Evolutionary conservation across 2,329 filamentous ascomycete genomes (phyloP).

Genomic region (Nigrospora osmanthi): DNA sequence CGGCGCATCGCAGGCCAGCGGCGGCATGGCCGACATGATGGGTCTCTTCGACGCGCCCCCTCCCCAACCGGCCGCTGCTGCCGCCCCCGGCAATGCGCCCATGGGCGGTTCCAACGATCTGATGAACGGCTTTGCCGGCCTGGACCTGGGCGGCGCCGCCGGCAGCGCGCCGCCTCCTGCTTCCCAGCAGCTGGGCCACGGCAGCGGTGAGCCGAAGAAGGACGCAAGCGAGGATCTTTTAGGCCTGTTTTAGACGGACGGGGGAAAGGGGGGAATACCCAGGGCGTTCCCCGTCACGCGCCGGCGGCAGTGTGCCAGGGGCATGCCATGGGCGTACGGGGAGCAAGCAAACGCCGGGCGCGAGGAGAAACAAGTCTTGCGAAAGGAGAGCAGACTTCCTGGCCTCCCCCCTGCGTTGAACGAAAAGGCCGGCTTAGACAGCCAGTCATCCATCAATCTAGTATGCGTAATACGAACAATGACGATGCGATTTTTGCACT

Average conservation of each 20-base stretch:
- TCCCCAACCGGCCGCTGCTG: slow-evolving; percentile 36
- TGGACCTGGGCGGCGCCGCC: slow-evolving; percentile 65
- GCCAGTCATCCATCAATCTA: too few species aligned
- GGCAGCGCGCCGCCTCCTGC: slow-evolving; percentile 57
- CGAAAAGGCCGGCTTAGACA: too few species aligned
- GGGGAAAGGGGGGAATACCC: neutral
- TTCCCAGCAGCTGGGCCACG: slow-evolving; percentile 45
- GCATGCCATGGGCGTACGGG: too few species aligned
- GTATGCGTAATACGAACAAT: too few species aligned
- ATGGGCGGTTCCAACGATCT: slow-evolving; percentile 60
- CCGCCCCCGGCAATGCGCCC: slow-evolving; percentile 24
- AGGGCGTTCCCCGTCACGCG: neutral
- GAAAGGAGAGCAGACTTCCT: too few species aligned
- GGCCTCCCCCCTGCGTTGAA: too few species aligned
- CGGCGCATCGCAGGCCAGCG: slow-evolving; percentile 23
- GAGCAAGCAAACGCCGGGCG: too few species aligned
- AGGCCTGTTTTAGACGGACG: slow-evolving; percentile 38
- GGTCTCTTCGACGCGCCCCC: slow-evolving; percentile 63
- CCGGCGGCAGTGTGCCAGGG: neutral
- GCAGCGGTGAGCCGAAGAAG: slow-evolving; percentile 39
- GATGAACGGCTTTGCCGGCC: slow-evolving; percentile 77
- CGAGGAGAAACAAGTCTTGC: too few species aligned
- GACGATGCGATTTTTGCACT: too few species aligned
- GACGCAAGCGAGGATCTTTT: slow-evolving; percentile 53
- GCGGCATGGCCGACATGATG: slow-evolving; percentile 56